Evolutionary conservation across 768 basidiomycete genomes (phyloP), one percentile per base, ranked within the genome.

Genomic region (Hemileccinum rubropunctum): DNA sequence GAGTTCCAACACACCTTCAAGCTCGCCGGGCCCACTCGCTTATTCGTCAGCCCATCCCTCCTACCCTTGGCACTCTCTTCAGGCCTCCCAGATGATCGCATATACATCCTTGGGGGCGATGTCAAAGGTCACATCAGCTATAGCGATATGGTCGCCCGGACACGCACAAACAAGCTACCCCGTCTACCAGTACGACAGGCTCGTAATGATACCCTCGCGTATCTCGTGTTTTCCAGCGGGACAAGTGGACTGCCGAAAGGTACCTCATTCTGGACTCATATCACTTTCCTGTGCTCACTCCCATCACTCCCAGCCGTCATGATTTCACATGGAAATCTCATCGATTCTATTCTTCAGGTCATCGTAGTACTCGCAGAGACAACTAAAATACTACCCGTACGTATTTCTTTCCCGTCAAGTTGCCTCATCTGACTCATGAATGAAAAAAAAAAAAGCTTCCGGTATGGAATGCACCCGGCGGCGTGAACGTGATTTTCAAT

Each of bases 221-320:
- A 89, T 61, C 70, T 90, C 3, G 71, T 84, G 0, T 88, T 87
- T 60, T 90, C 88, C 0, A 89, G 88, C 57, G 88, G 88, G 20
- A 90, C 88, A 0, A 88, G 77, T 51, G 88, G 88, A 0, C 68
- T 83, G 4, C 86, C 88, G 0, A 90, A 90, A 77, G 86, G 86
- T 82, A 21, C 7, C 60, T 52, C 7, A 6, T 15, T 2, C 6
- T 10, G 7, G 18, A 21, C 11, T 13, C 14, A 10, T n/a, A n/a
- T 32, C 21, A 21, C 36, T 17, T 11, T 3, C n/a, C 11, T 9
- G 17, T 27, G 11, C 30, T 50, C 28, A 68, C 17, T 43, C 33
- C n/a, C n/a, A n/a, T n/a, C 14, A 30, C 38, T 32, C 28, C 32
- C 36, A 88, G 86, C 78, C 7, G 82, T 88, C n/a, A 84, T 82